Base-by-base conservation (phyloP, 148 eudicot species). In the Chenopodium formosanum region DNA sequence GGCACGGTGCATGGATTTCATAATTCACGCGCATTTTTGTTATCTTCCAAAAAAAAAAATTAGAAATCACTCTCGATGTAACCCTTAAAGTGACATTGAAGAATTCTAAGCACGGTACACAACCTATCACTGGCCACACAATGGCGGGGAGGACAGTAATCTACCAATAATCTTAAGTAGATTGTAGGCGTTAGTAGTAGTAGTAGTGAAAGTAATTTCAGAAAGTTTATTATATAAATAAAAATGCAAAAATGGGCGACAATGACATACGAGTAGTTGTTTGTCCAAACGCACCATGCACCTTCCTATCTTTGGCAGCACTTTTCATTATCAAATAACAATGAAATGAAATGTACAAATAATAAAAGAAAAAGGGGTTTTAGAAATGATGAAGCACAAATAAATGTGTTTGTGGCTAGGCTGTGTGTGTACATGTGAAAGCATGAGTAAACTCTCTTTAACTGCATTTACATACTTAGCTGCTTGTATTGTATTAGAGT, bases 361-460 rank as follows among this genome's bases (percentile, higher is more conserved):
- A 62, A 62, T 8, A 8, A 25, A 25, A 22, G 17, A 62, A 40
- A 40, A 40, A 40, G 44, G 23, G 22, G 66, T 8, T 62, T 20
- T 5, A 25, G 2, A 62, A 22, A 62, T 20, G 66, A 22, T 20
- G 65, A 62, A 23, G 25, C 25, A 62, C 65, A 62, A 5, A 22
- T 62, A 50, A 9, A 9, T 50, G 3, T 48, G 52, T 22, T 62
- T 62, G 25, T 62, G 22, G 60, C 17, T 22, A 4, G 65, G 47
- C 2, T 70, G 73, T 14, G 17, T 69, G 75, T 79, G 22, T 9
- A 34, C 37, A 70, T 48, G 81, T 69, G 81, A 79, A 79, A 52
- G 53, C 53, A 50, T 50, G 16, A 40, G 44, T 40, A 40, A 40
- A 40, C 44, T 40, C 5, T 64, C 69, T n/a, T 80, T 44, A 60